Conservation (phyloP, 2,329 filamentous ascomycete species). For the Sporothrix brunneoviolacea region DNA sequence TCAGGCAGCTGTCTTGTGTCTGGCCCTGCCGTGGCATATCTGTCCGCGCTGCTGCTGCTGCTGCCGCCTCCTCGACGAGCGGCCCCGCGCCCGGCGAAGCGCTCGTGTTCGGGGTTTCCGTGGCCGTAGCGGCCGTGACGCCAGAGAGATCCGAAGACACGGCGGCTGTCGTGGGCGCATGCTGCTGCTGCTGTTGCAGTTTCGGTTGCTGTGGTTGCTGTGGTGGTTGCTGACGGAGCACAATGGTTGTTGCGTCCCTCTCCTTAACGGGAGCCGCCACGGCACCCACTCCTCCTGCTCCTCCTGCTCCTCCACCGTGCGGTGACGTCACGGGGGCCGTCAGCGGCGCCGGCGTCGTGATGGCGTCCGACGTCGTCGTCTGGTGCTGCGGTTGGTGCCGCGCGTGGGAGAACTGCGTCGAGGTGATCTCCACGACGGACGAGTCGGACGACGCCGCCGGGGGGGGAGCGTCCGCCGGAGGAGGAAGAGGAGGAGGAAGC, state of each 20-base stretch:
- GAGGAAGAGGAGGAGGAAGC: too few relatives aligned
- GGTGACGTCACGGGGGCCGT: neutral
- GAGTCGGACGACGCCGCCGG: slow-evolving; percentile 2
- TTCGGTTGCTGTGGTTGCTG: neutral
- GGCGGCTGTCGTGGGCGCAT: neutral
- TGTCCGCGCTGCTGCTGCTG: neutral
- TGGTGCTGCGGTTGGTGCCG: neutral
- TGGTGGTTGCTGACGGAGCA: neutral
- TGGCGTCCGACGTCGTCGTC: neutral
- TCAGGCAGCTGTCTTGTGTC: neutral
- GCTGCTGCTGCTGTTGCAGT: neutral
- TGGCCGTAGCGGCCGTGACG: neutral
- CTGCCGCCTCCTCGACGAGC: neutral
- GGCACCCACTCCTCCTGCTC: neutral
- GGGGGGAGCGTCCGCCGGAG: neutral
- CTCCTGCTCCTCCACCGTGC: neutral
- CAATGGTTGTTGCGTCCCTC: neutral
- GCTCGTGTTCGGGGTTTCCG: slow-evolving; percentile 5
- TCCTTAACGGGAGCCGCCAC: neutral
- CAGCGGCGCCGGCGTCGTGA: neutral
- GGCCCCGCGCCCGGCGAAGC: neutral
- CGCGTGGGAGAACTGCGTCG: slow-evolving; percentile 11
- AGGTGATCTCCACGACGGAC: slow-evolving; percentile 15
- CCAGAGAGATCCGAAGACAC: neutral
- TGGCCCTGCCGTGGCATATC: neutral